These are phyloP conservation scores for Penicillium nordicum DNA, from an alignment of 2,329 filamentous ascomycete genomes.

Conservation along the genomic window DNA sequence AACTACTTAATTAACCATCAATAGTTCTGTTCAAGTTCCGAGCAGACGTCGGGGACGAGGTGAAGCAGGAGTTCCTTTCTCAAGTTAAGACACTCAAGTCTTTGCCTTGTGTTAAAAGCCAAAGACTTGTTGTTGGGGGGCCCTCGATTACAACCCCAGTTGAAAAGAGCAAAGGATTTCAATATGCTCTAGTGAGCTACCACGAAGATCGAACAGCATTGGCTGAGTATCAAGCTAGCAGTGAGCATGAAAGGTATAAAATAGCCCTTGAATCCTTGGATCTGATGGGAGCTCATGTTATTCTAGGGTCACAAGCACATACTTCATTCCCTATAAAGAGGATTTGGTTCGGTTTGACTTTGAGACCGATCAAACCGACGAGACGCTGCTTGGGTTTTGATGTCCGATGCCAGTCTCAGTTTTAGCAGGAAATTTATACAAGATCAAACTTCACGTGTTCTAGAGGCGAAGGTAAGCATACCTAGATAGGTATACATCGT, in stretches of 20 bases:
- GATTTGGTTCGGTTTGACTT: constrained; percentile 56
- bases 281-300: neutral
- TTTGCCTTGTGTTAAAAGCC: constrained; percentile 48
- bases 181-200: constrained; percentile 53
- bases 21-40: constrained; percentile 53
- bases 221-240: constrained; percentile 52
- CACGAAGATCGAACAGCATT: constrained; percentile 48
- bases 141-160: constrained; percentile 53
- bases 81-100: constrained; percentile 51
- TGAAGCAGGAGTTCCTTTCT: constrained; percentile 46
- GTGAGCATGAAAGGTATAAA: constrained; percentile 50
- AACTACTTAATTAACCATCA: neutral
- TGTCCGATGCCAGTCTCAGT: neutral
- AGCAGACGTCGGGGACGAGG: constrained; percentile 40
- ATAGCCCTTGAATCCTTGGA: accelerated
- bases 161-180: constrained; percentile 52
- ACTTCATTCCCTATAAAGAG: constrained; percentile 53
- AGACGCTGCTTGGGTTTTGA: constrained; percentile 21
- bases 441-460: neutral
- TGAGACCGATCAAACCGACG: constrained; percentile 42
- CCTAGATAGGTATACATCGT: neutral
- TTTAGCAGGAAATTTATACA: neutral
- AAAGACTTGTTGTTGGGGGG: constrained; percentile 52
- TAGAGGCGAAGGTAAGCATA: neutral
- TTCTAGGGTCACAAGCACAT: constrained; percentile 50